Conservation (phyloP, 768 basidiomycete species). For the Mycena rebaudengoi region DNA sequence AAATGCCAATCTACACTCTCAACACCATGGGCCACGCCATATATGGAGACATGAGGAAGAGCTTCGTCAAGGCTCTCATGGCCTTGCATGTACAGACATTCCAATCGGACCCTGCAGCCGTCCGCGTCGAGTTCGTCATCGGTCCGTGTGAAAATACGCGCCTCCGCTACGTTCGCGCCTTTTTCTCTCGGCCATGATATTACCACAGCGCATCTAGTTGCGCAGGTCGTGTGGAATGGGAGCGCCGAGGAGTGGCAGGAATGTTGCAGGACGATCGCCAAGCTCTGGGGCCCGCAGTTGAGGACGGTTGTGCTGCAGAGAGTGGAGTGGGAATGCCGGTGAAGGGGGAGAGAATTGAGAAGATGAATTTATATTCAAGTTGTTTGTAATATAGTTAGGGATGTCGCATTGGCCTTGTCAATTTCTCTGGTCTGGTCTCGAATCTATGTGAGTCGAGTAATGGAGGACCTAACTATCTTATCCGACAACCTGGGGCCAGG, state of each 20-base stretch:
- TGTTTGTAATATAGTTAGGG: not conserved
- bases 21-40: not conserved
- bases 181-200: not conserved
- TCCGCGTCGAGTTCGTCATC: constrained; percentile 7
- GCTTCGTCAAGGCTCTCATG: constrained; percentile 3
- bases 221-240: constrained; percentile 7
- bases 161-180: not conserved
- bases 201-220: constrained; percentile 6
- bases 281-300: constrained; percentile 3
- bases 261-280: constrained; percentile 3
- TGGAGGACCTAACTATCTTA: too few relatives aligned
- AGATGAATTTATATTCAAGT: not conserved
- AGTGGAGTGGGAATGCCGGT: constrained; percentile 3
- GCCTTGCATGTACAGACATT: constrained; percentile 8
- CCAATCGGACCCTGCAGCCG: constrained; percentile 8
- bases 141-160: not conserved
- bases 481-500: too few relatives aligned
- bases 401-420: too few relatives aligned
- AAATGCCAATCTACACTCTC: constrained; percentile 10
- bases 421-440: too few relatives aligned
- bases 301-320: constrained; percentile 9
- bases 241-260: constrained; percentile 2
- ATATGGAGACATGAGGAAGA: not conserved
- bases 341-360: not conserved
- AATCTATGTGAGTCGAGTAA: too few relatives aligned